Conservation (phyloP, 2,329 filamentous ascomycete genomes). For the Penicillium sp. region DNA sequence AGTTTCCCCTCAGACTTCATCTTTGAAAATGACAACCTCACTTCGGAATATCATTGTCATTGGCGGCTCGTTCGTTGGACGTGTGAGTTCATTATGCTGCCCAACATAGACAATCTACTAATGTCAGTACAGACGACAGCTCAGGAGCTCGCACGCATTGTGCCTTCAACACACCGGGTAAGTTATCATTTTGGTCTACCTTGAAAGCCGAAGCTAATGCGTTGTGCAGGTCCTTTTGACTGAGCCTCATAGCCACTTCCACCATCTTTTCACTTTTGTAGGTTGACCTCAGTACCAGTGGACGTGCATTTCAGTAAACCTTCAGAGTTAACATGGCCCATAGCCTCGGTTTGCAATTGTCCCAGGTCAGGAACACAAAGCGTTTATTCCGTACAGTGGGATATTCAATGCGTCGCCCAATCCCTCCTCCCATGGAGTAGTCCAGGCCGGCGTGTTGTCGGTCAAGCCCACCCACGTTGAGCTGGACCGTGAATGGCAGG, state of each 20-base stretch:
- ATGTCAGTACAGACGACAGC: constrained; percentile 26
- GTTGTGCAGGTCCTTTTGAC: constrained; percentile 30
- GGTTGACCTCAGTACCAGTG: not conserved
- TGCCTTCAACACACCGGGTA: constrained; percentile 37
- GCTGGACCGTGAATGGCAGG: constrained; percentile 37
- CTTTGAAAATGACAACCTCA: constrained; percentile 24
- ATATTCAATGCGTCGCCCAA: constrained; percentile 28
- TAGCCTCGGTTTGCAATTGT: constrained; percentile 36
- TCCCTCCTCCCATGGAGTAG: constrained; percentile 24
- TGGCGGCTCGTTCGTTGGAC: constrained; percentile 38
- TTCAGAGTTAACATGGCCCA: not conserved
- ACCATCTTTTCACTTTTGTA: constrained; percentile 38
- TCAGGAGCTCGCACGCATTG: constrained; percentile 34
- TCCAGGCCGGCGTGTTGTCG: constrained; percentile 34
- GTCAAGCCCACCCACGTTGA: constrained; percentile 27
- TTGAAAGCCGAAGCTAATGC: not conserved
- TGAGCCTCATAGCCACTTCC: constrained; percentile 37
- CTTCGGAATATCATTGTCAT: constrained; percentile 37
- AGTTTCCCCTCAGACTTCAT: not conserved
- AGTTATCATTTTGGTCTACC: not conserved
- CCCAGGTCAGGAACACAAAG: constrained; percentile 37
- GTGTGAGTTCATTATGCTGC: constrained; percentile 18
- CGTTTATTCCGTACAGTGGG: constrained; percentile 35
- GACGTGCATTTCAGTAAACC: too few species aligned
- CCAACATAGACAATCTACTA: not conserved